Base-by-base conservation (phyloP, 208 protist genomes). In the Giardia duodenalis region DNA sequence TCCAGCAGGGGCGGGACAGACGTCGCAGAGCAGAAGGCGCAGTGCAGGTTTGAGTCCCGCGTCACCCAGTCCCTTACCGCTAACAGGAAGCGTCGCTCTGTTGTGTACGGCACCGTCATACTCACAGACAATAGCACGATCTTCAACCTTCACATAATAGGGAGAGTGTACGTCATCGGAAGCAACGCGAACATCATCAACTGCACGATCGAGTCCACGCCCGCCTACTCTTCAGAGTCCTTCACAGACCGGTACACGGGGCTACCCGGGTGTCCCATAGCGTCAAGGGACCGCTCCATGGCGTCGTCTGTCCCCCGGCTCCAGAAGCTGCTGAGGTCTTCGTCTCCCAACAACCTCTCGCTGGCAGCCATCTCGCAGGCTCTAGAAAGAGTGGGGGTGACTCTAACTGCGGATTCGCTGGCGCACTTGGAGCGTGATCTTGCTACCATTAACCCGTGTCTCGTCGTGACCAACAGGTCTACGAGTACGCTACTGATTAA, bases 71-170 rank as follows among this genome's bases (percentile, higher is more conserved):
- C 10, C 57, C 10, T 76, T 76, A 30, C 10, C 19, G 57, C 30
- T 30, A 39, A 76, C 30, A 76, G 57, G 10, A 76, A 76, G 57
- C 10, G 19, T 30, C 19, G 19, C 57, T 39, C 57, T 10, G 57
- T 76, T 30, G 30, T 76, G 19, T 39, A 76, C 10, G 57, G 57
- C 19, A 76, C 57, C 19, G 30, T 76, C 30, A 39, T 39, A 39
- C 19, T 30, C 10, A 10, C 10, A 76, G 30, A 30, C 57, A 76
- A 76, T 76, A 39, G 57, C 57, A 39, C 98, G 97, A 92, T 97
- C 95, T 48, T 95, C 94, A 30, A 30, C 10, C 57, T 76, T 10
- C 30, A 76, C 30, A 30, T 76, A 10, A 76, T 76, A 76, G 57
- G 57, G 10, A 76, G 19, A 10, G 30, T 76, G 10, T 76, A 76